phyloP scores from a whole-genome alignment of 495 filamentous ascomycete genomes.

The Aspergillus leporis region DNA sequence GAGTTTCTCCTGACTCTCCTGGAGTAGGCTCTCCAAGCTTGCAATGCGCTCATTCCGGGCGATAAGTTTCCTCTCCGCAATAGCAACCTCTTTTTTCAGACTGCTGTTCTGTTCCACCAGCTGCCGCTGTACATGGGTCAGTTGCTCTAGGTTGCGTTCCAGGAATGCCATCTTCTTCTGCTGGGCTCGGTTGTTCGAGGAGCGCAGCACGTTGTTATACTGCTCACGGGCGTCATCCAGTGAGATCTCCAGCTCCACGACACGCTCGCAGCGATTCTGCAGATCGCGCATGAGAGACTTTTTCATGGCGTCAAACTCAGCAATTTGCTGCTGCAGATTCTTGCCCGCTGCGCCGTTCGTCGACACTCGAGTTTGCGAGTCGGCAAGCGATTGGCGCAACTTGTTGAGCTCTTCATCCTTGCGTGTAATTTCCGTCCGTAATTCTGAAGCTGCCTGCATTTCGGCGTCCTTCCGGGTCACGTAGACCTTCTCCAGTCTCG shows the following conservation, averaged over 20 bases:
- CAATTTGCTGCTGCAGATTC: constrained; percentile 94
- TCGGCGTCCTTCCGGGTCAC: constrained; percentile 70
- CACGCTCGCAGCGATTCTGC: constrained; percentile 95
- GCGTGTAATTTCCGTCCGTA: constrained; percentile 68
- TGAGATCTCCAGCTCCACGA: constrained; percentile 96
- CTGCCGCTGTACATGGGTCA: constrained; percentile 95
- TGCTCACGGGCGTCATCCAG: constrained; percentile 96
- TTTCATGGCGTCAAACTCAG: constrained; percentile 99
- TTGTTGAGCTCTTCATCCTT: constrained; percentile 76
- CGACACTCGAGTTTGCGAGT: constrained; percentile 63
- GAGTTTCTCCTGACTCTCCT: constrained; percentile 96
- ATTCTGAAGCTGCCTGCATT: constrained; percentile 65
- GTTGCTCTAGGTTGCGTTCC: constrained; percentile 95
- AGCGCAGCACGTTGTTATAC: constrained; percentile 95
- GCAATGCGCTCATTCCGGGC: constrained; percentile 95
- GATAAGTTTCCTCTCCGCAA: constrained; percentile 95
- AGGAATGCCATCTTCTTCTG: constrained; percentile 99
- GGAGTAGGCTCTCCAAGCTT: constrained; percentile 84
- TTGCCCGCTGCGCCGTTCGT: constrained; percentile 77
- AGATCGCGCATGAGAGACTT: constrained; percentile 98
- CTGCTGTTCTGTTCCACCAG: constrained; percentile 95
- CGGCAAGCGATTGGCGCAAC: constrained; percentile 72
- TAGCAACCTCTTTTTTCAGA: constrained; percentile 98
- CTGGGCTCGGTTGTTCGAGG: constrained; percentile 94
- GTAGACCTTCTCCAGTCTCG: constrained; percentile 73